Evolutionary conservation across 805 yeast species (phyloP), one percentile per base, ranked within the genome.

Genomic region (Saccharomyces eubayanus): DNA sequence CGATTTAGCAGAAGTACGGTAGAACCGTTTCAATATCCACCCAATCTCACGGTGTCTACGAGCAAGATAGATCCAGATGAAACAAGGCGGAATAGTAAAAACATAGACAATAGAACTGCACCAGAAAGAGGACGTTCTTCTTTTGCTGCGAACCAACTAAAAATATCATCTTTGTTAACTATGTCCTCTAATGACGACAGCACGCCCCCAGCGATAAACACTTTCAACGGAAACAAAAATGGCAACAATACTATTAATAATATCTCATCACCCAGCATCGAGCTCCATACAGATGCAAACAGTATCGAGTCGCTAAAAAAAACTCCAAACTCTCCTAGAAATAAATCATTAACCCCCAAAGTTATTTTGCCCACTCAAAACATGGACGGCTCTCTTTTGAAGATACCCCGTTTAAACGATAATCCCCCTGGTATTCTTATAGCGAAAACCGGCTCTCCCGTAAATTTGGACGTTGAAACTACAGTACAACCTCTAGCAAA

Each of bases 341-440:
- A 46, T 28, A 46, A 14, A 12, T 28, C 48, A 6, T 14, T 21
- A 46, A 49, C 59, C 8, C 64, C 62, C 11, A 60, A 57, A 31
- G 59, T 62, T 10, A 62, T 62, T 50, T 50, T 62, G 27, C 66
- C 66, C 48, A 60, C 66, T 3, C 66, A 62, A 45, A 59, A 53
- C 27, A 49, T 51, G 5, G 49, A 58, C 11, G 59, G 55, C 5
- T 46, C 57, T 14, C 31, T 59, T 30, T 51, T 61, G 5, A 30
- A 29, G 50, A 21, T 16, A 4, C 43, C 43, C 16, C 10, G 16
- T 36, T 8, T 36, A 36, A 24, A 21, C 10, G 43, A 31, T 29
- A 58, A 55, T 29, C 45, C 52, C 1, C 51, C 57, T 14, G 60
- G 57, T 2, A 49, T 57, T n/a, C 45, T 61, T 29, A 54, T 62